Conservation (phyloP, 225 moss, liverwort and hornwort species). For the Polytrichum formosum region DNA sequence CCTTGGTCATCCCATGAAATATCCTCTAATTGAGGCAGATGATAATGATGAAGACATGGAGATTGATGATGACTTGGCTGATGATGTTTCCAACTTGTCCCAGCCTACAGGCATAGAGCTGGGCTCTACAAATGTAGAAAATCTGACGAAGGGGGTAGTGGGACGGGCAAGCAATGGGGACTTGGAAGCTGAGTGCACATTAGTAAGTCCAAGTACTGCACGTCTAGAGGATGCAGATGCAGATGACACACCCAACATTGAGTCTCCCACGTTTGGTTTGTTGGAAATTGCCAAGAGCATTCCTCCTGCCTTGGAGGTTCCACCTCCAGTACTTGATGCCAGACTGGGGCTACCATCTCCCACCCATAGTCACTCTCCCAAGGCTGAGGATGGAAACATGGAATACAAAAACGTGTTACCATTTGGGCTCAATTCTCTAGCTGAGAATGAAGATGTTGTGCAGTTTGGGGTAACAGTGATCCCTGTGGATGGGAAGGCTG, state of each 20-base stretch:
- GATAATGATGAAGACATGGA: constrained; percentile 36
- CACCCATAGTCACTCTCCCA: constrained; percentile 64
- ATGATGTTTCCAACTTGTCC: constrained; percentile 12
- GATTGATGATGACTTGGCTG: constrained; percentile 26
- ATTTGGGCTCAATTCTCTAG: constrained; percentile 42
- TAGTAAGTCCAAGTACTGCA: background rate
- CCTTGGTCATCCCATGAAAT: constrained; percentile 45
- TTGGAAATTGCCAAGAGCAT: constrained; percentile 29
- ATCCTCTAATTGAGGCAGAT: constrained; percentile 32
- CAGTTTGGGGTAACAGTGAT: constrained; percentile 16
- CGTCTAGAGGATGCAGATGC: constrained; percentile 10
- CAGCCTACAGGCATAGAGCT: constrained; percentile 38
- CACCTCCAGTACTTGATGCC: constrained; percentile 7
- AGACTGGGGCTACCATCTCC: constrained; percentile 63
- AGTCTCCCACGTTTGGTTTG: constrained; percentile 45
- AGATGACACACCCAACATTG: constrained; percentile 28
- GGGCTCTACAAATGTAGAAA: constrained; percentile 17
- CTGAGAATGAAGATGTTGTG: constrained; percentile 46
- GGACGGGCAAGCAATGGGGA: background rate
- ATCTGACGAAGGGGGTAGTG: too few species aligned
- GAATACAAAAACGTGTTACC: constrained; percentile 9
- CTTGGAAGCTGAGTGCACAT: background rate
- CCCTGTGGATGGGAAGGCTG: constrained; percentile 19
- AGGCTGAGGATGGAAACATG: constrained; percentile 28
- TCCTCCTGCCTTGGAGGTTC: constrained; percentile 19